Evolutionary conservation across 1,284 basidiomycete species (phyloP), one percentile per base, ranked within the genome.

Genomic region (Cerioporus squamosus): DNA sequence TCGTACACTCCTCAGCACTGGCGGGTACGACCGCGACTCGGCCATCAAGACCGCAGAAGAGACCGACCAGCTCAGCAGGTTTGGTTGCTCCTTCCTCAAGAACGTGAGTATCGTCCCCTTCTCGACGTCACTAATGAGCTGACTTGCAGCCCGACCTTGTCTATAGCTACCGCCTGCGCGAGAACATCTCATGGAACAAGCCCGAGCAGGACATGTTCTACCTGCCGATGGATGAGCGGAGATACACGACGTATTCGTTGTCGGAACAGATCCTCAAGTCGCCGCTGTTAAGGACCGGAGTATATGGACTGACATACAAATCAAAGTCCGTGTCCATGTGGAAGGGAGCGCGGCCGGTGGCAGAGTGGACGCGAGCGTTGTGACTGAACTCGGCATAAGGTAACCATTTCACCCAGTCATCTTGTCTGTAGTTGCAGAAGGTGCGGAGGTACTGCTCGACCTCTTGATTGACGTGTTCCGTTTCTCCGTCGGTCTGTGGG

Each of bases 31-130:
- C 5, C 63, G 68, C 14, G 70, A 68, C 43, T 56, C 46, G 3
- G 75, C 68, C 12, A 49, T 72, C 2, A 53, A 62, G 39, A 31
- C 44, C 6, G 71, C 70, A 5, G 73, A 74, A 66, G 53, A 71
- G 71, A 59, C 67, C 65, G 67, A 71, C 61, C 66, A 78, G 64
- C 26, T 81, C 12, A 68, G 83, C 46, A 78, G 75, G 0, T 79
- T 80, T 60, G 84, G 80, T 3, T 70, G 81, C 10, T 67, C 68
- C 55, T 85, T 80, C 63, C 79, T 83, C 53, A 69, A 75, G 1
- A 79, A 80, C 57, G 73, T 79, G 59, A 59, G 56, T 48, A 5
- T 14, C n/a, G 5, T 10, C 29, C 29, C 29, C 10, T 10, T 29
- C 29, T 29, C 10, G 29, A 29, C 5, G 29, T 29, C 10, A 29